Base-by-base conservation (phyloP, 2,329 filamentous ascomycete species). In the Fusarium subtropicale region DNA sequence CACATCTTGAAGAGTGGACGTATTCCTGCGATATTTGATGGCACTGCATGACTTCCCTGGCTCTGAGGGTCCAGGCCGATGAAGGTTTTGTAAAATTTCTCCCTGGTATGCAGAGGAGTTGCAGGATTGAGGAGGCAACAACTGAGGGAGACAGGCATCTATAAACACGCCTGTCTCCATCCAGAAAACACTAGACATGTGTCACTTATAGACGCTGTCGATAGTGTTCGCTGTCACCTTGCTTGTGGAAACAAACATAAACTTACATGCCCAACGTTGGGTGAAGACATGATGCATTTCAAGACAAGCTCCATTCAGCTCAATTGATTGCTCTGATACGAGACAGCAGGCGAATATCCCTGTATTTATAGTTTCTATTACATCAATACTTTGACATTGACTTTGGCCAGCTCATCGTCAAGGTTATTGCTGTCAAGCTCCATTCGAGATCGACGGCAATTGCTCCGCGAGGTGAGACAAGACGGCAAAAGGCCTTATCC, bases 341-440 rank as follows among this genome's bases (percentile, higher is more conserved):
- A 28, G 34, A 20, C 48, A 52, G 8, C 24, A 41, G 20, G 20
- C 24, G n/a, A 15, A 15, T 20, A 22, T 22, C 26, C 48, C 12
- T 30, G 20, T 13, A 30, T 26, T 7, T n/a, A 34, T n/a, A 26
- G 16, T 26, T 51, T 60, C 20, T 33, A 31, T 36, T 31, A 12
- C 22, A 52, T 30, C 34, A 24, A 15, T 30, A 26, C 28, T 42
- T 38, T 52, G 56, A 26, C 36, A 11, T 42, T 61, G 30, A 15
- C 18, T 33, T 41, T 30, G 12, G 39, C 30, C 48, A 52, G 18
- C 48, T 52, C 48, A 53, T 57, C 22, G 44, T 55, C 59, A 61
- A 39, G 56, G 46, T 55, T 24, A 34, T 42, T 36, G 28, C 60
- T 58, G 56, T 64, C 22, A 41, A 30, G 31, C 31, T 56, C 52